Conservation (phyloP, 1,284 basidiomycete species). For the Phenoliferia sp. region DNA sequence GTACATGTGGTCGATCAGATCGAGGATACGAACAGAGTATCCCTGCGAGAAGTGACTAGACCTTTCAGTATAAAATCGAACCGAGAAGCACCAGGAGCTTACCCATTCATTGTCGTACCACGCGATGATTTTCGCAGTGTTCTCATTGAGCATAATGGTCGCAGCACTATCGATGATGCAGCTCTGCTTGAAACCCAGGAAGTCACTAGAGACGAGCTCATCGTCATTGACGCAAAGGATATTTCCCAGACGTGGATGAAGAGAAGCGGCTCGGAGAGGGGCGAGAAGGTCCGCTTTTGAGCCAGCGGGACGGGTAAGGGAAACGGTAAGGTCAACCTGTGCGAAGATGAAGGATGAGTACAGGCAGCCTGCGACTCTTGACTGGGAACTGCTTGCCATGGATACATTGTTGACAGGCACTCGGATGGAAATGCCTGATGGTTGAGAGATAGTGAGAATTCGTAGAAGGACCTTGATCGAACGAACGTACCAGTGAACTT, state of each 20-base stretch:
- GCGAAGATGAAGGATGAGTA: not conserved
- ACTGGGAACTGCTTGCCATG: too few species aligned
- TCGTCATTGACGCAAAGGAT: conserved; percentile 44
- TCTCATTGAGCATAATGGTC: conserved; percentile 41
- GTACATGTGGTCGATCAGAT: conserved; percentile 36
- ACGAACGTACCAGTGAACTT: conserved; percentile 43
- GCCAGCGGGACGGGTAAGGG: conserved; percentile 39
- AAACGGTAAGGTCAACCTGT: conserved; percentile 47
- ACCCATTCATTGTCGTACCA: not conserved
- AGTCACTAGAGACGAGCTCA: conserved; percentile 46
- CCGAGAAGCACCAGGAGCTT: too few species aligned
- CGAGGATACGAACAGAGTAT: conserved; percentile 34
- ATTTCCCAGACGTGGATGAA: conserved; percentile 19
- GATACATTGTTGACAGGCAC: conserved; percentile 46
- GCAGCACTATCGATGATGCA: conserved; percentile 44
- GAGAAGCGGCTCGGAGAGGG: conserved; percentile 42
- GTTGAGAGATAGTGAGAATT: not conserved
- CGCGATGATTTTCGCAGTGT: conserved; percentile 38
- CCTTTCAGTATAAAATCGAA: not conserved
- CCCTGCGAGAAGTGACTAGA: conserved; percentile 45
- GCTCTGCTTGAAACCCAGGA: conserved; percentile 39
- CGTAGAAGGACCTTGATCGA: not conserved
- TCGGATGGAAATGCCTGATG: conserved; percentile 43
- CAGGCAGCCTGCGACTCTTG: not conserved
- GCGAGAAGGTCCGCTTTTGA: conserved; percentile 42